Evolutionary conservation across 257 asterid genomes (phyloP).

Genomic region (Echium plantagineum): DNA sequence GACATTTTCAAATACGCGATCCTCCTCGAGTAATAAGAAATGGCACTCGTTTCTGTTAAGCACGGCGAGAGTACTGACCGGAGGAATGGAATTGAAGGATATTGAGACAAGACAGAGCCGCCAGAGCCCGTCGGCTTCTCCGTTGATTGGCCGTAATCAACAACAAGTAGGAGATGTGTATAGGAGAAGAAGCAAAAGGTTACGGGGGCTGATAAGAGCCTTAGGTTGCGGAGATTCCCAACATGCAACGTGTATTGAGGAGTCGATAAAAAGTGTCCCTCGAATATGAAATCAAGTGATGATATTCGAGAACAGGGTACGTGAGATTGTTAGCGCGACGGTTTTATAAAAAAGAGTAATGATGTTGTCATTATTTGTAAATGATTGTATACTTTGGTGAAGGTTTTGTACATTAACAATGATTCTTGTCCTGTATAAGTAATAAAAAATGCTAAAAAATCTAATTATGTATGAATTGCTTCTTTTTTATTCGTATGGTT

Average conservation of each 20-base stretch:
- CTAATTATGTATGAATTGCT: too few relatives aligned
- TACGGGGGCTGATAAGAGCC: slow-evolving; percentile 43
- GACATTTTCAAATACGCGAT: slow-evolving; percentile 13
- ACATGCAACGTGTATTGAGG: slow-evolving; percentile 14
- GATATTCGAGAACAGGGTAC: too few relatives aligned
- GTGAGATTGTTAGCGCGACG: too few relatives aligned
- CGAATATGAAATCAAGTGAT: slow-evolving; percentile 6
- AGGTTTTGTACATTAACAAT: too few relatives aligned
- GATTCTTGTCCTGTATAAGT: too few relatives aligned
- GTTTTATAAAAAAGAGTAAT: too few relatives aligned
- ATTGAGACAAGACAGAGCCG: slow-evolving; percentile 49
- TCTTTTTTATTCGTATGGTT: too few relatives aligned
- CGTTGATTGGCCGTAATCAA: slow-evolving; percentile 7
- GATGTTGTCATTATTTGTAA: too few relatives aligned
- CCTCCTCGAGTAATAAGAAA: slow-evolving; percentile 27
- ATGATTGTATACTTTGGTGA: too few relatives aligned
- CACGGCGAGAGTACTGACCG: slow-evolving; percentile 30
- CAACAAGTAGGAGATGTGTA: slow-evolving; percentile 3
- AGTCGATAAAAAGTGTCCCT: slow-evolving; percentile 11
- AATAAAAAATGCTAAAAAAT: too few relatives aligned
- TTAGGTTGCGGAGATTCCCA: slow-evolving; percentile 46
- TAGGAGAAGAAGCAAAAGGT: slow-evolving; percentile 13
- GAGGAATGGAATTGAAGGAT: slow-evolving; percentile 40
- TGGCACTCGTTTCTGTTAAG: slow-evolving; percentile 51
- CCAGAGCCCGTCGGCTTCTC: slow-evolving; percentile 16